Evolutionary conservation across 1,139 yeast species (phyloP), one percentile per base, ranked within the genome.

Genomic region (Geotrichum australiense): DNA sequence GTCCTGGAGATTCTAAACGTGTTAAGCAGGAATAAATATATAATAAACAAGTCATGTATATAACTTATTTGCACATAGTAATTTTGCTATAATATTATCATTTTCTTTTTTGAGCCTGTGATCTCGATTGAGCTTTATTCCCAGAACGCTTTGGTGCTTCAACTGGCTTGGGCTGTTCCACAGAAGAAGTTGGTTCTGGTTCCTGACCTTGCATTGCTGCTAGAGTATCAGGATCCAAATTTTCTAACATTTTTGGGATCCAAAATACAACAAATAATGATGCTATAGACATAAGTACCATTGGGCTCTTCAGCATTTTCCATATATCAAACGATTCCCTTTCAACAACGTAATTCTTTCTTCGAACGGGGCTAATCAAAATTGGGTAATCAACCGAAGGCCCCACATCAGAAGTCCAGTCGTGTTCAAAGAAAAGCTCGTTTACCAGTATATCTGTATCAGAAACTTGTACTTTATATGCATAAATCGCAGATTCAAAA

Each of bases 301-400:
- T 62, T 10, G 68, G 68, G 42, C 57, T 58, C 48, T 56, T 57
- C 40, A 64, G 37, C 56, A 65, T 59, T 22, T 48, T 49, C 21
- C 58, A 35, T 4, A 63, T 42, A 32, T 61, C 58, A 44, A 65
- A 65, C 19, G 52, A 51, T 23, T 60, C 62, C 6, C 68, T 50
- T 18, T 51, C 51, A 16, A 49, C 51, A 19, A 57, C 43, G 29
- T 55, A 53, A 8, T 45, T 35, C 8, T 50, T 45, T 30, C 54
- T 41, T 2, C 29, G 24, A 11, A 54, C 25, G 3, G 55, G 55
- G 2, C 43, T 42, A 19, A 55, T 37, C 14, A 47, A 48, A 22
- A 62, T 41, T 1, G 67, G 67, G 34, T 51, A 53, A 8, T 47
- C 50, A 4, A 53, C 58, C 5, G 47, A 31, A 1, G 63, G 61